Conservation (phyloP, 257 asterid species). For the Solanum gracilifrons region DNA sequence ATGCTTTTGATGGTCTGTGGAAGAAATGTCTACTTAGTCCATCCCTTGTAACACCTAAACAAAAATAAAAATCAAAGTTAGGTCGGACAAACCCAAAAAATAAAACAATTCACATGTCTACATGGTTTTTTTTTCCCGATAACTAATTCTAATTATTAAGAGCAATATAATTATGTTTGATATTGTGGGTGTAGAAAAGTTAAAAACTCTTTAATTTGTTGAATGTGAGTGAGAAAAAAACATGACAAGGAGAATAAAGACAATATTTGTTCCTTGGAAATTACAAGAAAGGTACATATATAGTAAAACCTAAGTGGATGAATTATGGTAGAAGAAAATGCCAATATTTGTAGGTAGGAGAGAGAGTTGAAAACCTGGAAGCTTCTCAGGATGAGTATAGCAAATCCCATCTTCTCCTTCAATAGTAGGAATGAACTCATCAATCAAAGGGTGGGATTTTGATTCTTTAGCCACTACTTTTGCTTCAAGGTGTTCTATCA, state of each 20-base stretch:
- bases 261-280: constrained; percentile 12
- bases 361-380: constrained; percentile 35
- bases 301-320: constrained; percentile 38
- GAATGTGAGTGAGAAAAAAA: neutral
- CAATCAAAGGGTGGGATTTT: constrained; percentile 92
- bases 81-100: constrained; percentile 31
- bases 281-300: neutral
- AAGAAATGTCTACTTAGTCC: constrained; percentile 91
- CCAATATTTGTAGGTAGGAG: neutral
- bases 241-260: neutral
- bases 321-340: constrained; percentile 1
- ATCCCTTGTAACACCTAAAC: constrained; percentile 78
- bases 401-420: constrained; percentile 72
- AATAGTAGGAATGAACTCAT: constrained; percentile 58
- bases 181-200: neutral
- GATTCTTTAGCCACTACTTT: constrained; percentile 69
- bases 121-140: neutral
- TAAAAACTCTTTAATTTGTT: neutral
- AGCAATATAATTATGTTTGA: neutral
- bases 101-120: neutral
- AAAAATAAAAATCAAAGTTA: constrained; percentile 25
- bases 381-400: constrained; percentile 63
- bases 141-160: neutral
- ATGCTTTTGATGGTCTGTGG: constrained; percentile 97
- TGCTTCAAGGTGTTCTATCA: constrained; percentile 94